Evolutionary conservation across 176 grass and related monocot genomes (phyloP).

Genomic region (Ampelocalamus luodianensis): DNA sequence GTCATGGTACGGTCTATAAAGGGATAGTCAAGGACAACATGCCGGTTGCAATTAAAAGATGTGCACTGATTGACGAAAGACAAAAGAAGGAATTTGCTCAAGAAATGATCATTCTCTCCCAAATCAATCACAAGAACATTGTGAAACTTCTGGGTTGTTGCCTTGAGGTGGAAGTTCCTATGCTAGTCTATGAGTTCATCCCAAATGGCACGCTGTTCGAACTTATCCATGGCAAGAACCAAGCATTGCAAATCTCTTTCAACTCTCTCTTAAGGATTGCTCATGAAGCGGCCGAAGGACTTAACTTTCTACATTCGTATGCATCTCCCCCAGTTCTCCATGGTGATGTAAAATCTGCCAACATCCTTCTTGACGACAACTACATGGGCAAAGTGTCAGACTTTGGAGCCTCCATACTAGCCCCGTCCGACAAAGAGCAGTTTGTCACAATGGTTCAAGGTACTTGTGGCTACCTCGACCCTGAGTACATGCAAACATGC

Average conservation of each 20-base stretch:
- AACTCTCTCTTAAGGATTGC: constrained; percentile 37
- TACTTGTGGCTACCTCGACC: constrained; percentile 45
- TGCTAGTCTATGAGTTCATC: constrained; percentile 47
- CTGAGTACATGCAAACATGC: constrained; percentile 55
- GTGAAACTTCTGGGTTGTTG: constrained; percentile 44
- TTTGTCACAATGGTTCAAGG: constrained; percentile 49
- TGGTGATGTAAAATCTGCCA: constrained; percentile 44
- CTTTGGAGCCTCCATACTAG: constrained; percentile 49
- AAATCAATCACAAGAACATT: constrained; percentile 49
- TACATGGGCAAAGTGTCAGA: constrained; percentile 48
- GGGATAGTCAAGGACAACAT: constrained; percentile 25
- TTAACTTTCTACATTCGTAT: constrained; percentile 22
- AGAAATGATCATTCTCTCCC: constrained; percentile 48
- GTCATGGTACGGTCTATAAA: constrained; percentile 49
- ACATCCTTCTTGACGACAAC: constrained; percentile 37
- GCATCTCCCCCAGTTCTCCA: constrained; percentile 44
- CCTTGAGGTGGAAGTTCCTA: constrained; percentile 48
- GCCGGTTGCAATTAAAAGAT: constrained; percentile 14
- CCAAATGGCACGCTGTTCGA: constrained; percentile 16
- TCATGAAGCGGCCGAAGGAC: constrained; percentile 41
- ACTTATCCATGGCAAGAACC: constrained; percentile 46
- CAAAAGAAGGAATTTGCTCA: constrained; percentile 48
- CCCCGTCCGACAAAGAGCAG: constrained; percentile 33
- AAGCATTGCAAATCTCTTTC: constrained; percentile 23
- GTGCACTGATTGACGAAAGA: constrained; percentile 16